Conservation (phyloP, 192 early-diverging fungal genomes). For the Rhizoclosmatium sp. region DNA sequence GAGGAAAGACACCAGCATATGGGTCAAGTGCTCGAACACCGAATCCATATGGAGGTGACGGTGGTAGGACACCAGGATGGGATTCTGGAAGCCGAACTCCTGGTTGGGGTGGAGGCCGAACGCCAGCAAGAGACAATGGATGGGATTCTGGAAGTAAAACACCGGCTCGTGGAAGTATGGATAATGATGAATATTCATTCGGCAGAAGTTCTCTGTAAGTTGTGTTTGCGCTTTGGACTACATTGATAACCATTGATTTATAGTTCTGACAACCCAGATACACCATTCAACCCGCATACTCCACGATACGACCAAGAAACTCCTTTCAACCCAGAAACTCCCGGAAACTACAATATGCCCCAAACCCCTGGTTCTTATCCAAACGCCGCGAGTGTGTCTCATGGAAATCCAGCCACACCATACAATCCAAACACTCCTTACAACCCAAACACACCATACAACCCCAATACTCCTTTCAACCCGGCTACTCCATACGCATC, state of each 20-base stretch:
- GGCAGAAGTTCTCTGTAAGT: conserved; percentile 23
- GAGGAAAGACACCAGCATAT: conserved; percentile 53
- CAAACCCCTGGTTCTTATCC: conserved; percentile 43
- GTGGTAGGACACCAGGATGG: conserved; percentile 75
- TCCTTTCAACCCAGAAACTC: conserved; percentile 41
- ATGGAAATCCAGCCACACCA: background rate
- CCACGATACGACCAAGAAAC: conserved; percentile 36
- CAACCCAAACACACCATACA: conserved; percentile 37
- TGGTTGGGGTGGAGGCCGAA: conserved; percentile 65
- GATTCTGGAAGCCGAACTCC: conserved; percentile 71
- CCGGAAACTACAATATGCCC: conserved; percentile 25
- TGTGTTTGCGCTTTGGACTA: background rate
- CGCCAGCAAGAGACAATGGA: conserved; percentile 42
- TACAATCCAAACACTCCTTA: conserved; percentile 20
- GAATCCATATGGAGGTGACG: conserved; percentile 61
- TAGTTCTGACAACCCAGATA: conserved; percentile 23
- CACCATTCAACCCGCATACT: conserved; percentile 37
- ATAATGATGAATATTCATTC: conserved; percentile 27
- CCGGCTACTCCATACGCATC: conserved; percentile 41
- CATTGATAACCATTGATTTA: background rate
- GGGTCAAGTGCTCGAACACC: conserved; percentile 38
- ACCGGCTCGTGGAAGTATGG: conserved; percentile 23
- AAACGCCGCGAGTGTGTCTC: conserved; percentile 29
- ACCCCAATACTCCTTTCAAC: conserved; percentile 41
- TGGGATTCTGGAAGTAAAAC: conserved; percentile 54